Percentiles rank a stretch among this genome's conserved stretches.
Evolutionary conservation across 2,329 filamentous ascomycete genomes (phyloP).

Genomic region (Penicillium sp.): DNA sequence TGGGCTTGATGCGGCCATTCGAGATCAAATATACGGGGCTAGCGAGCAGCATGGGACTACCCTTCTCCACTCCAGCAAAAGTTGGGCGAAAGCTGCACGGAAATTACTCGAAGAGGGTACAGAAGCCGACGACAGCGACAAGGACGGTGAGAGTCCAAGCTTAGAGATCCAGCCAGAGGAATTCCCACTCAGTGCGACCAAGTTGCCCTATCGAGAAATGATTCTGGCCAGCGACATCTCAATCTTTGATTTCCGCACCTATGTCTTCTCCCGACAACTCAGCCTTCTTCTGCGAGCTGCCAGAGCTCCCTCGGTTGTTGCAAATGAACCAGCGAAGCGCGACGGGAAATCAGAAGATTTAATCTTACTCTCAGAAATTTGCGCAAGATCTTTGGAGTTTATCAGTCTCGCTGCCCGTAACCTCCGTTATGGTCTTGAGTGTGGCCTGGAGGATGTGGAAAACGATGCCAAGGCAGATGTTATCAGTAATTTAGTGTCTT

Average conservation of each 20-base stretch:
- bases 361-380: slow-evolving; percentile 80
- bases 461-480: slow-evolving; percentile 34
- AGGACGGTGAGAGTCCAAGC: slow-evolving; percentile 26
- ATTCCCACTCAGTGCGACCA: slow-evolving; percentile 55
- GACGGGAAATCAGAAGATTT: slow-evolving; percentile 71
- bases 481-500: slow-evolving; percentile 50
- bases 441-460: slow-evolving; percentile 55
- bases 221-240: slow-evolving; percentile 96
- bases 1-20: slow-evolving; percentile 78
- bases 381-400: slow-evolving; percentile 78
- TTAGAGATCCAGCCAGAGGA: slow-evolving; percentile 33
- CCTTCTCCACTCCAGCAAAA: slow-evolving; percentile 71
- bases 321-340: slow-evolving; percentile 47
- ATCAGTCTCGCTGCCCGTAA: slow-evolving; percentile 77
- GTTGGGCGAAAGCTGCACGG: slow-evolving; percentile 64
- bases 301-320: slow-evolving; percentile 54
- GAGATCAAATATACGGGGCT: slow-evolving; percentile 67
- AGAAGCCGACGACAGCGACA: slow-evolving; percentile 33
- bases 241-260: slow-evolving; percentile 90
- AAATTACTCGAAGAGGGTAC: slow-evolving; percentile 49
- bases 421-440: slow-evolving; percentile 74
- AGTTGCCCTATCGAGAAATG: slow-evolving; percentile 84
- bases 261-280: slow-evolving; percentile 89
- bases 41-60: slow-evolving; percentile 69
- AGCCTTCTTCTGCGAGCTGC: slow-evolving; percentile 78